Evolutionary conservation across 305 asterid species (phyloP).

Genomic region (Rubia balearica): DNA sequence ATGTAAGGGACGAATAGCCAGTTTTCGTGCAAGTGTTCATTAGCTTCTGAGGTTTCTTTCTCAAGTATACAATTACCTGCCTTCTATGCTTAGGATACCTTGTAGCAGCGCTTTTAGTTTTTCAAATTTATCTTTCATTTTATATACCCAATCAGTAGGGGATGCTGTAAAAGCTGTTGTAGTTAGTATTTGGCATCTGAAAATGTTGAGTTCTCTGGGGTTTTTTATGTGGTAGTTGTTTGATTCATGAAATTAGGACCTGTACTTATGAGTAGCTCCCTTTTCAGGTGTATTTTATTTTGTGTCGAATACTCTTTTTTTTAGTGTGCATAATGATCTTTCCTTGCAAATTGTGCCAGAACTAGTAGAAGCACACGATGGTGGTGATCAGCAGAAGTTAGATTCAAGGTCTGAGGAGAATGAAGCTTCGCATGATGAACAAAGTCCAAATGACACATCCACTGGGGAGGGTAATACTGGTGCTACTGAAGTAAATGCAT

Average conservation of each 20-base stretch:
- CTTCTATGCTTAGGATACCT: not conserved
- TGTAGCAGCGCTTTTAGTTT: no score
- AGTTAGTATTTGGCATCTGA: not conserved
- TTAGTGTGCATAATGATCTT: not conserved
- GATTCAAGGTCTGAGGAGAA: constrained; percentile 23
- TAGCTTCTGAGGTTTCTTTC: no score
- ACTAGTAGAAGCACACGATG: constrained; percentile 21
- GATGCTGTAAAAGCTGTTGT: not conserved
- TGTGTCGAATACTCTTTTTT: not conserved
- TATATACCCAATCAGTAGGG: not conserved
- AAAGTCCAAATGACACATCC: constrained; percentile 25
- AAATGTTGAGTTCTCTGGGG: not conserved
- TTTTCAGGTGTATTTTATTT: not conserved
- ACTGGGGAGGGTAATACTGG: constrained; percentile 33
- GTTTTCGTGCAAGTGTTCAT: not conserved
- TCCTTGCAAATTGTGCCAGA: constrained; percentile 22
- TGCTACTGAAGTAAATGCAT: constrained; percentile 27
- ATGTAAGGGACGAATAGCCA: not conserved
- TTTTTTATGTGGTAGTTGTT: not conserved
- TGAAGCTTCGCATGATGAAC: constrained; percentile 30
- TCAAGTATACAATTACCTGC: no score
- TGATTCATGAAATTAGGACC: not conserved
- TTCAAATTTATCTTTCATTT: not conserved
- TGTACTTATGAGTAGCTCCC: not conserved
- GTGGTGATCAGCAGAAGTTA: constrained; percentile 17